Evolutionary conservation across 495 filamentous ascomycete species (phyloP), one percentile per base, ranked within the genome.

Genomic region (Viridothelium virens): DNA sequence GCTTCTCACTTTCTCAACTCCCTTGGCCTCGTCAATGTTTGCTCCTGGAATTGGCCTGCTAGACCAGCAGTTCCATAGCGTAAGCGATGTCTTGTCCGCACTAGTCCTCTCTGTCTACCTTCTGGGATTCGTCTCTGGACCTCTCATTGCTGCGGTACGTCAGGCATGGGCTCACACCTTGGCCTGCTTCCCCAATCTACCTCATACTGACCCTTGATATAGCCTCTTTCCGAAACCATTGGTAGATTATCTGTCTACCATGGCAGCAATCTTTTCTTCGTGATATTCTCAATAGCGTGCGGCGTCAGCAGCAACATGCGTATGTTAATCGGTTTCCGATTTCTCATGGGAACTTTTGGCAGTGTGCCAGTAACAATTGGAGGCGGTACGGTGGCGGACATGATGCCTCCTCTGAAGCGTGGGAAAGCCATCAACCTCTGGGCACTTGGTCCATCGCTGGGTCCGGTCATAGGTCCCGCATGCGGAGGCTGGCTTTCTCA

Each of bases 31-130:
- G 6, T 18, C n/a, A 3, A 66, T 66, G 33, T 61, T 66, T 48
- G 65, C 65, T 2, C 65, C 65, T 61, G 64, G 18, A 2, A 56
- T 64, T 47, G 25, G 37, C 37, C 66, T 74, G 76, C 48, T 53
- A 53, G 48, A 53, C 25, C 48, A 53, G 25, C 10, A 53, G 25
- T 53, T 53, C 16, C 48, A 53, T 18, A 53, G 25, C 25, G 12
- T 2, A 53, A 53, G 48, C n/a, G 79, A 83, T 67, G 67, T 83
- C 67, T 73, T 78, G 4, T 70, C 73, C 70, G 81, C 16, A 79
- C 75, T 0, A 76, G 74, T 1, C 74, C 80, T 25, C 80, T 81
- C 75, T 12, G 66, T 80, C 10, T 83, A 77, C 75, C 72, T 77
- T 25, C 67, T 82, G 72, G 81, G 80, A 0, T 79, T 80, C 25